Evolutionary conservation across 805 yeast genomes (phyloP), one percentile per base, ranked within the genome.

Genomic region (Millerozyma miso): DNA sequence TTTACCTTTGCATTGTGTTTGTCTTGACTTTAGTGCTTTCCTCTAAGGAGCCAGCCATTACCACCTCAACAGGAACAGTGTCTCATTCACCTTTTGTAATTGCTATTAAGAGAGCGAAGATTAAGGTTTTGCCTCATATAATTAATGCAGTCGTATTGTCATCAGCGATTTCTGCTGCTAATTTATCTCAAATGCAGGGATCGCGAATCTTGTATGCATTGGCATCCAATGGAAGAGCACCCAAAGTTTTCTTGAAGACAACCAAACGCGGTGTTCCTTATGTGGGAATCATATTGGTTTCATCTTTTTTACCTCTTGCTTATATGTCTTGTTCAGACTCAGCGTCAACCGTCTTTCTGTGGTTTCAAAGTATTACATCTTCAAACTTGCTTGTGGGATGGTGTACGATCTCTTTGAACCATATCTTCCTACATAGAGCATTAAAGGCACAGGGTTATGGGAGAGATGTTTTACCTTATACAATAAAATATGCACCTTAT

Each of bases 21-120:
- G 58, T 59, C 31, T 51, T 67, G 20, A 60, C 67, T 12, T 48
- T 67, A 48, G 59, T 67, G 46, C 60, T 65, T 33, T 51, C 71
- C 12, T 56, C 58, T 23, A 54, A 62, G 37, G 62, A 67, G 43
- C 35, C 47, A 19, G 33, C 18, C 12, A 45, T 64, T 47, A 52
- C 63, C 40, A 40, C 61, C 43, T 56, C 57, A 39, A 49, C 56
- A 42, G 56, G 69, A 6, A 53, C 47, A 51, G 62, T 67, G 19
- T 33, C 53, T 29, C 62, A 69, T 8, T 68, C 73, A 8, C 73
- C 73, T 12, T 69, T 67, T 42, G 73, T 69, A 13, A 55, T 69
- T 46, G 72, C 70, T 7, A 63, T 68, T 47, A 49, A 55, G 38
- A 48, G 56, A 33, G 64, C 63, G 10, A 60, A 60, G 4, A 65